Evolutionary conservation across 306 rosid species (phyloP), one percentile per base, ranked within the genome.

Genomic region (Glycine soja): DNA sequence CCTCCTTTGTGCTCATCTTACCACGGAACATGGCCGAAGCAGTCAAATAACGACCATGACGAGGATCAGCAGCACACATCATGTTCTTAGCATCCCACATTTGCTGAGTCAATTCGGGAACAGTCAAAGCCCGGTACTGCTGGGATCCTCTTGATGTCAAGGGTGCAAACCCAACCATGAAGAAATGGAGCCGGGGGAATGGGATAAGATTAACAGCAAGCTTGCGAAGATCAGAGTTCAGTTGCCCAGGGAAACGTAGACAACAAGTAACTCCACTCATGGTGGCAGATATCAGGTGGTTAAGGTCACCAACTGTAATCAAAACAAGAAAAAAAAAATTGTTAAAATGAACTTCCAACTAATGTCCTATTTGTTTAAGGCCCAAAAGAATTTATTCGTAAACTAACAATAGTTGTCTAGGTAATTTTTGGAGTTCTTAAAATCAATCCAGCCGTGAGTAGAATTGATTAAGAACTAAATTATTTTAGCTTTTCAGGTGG

Each of bases 21-120:
- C 90, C 90, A 12, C 90, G 90, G 87, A 87, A 87, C 90, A 87
- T 84, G 3, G 90, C 90, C 12, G 90, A 87, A 7, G 87, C 90
- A 4, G 87, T 87, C 82, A 87, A 69, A 30, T 87, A 87, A 15
- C 90, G 90, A n/a, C 90, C 90, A 16, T 87, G 90, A 45, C 90
- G 90, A 52, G 90, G 90, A 74, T 87, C 90, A 4, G 90, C 90
- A 3, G 90, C 90, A 77, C 90, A 87, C 90, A 87, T 87, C 90
- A 87, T 87, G 76, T 87, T 87, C 84, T 87, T 87, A 1, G 90
- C 81, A 81, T 87, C 90, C 87, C 87, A 87, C 90, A 87, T 87
- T 75, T 87, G 90, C 73, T 87, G 90, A 6, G 90, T 87, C 84
- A 87, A 77, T 24, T 87, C 90, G 7, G 90, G 90, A 50, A 87